A percentile compares a stretch with the other conserved stretches of the same genome.
phyloP scores from a whole-genome alignment of 2,329 filamentous ascomycete genomes.

The Pyricularia pennisetigena region DNA sequence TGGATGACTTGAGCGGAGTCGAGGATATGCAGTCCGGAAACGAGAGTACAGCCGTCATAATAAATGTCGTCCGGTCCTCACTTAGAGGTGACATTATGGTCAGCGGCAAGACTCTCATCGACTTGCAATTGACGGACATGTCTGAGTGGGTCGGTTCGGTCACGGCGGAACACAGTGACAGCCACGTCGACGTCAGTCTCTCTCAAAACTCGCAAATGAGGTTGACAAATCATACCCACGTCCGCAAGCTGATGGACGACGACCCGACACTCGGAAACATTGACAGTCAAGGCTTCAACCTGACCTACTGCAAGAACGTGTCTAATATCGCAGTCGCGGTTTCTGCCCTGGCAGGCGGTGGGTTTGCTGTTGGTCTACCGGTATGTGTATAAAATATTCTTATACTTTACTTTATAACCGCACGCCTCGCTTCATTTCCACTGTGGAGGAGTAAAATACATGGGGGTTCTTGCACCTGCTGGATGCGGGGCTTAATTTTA shows the following conservation, averaged over 20 bases:
- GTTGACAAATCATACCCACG: not conserved
- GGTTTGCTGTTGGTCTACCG: not conserved
- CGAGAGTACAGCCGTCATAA: not conserved
- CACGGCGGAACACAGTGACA: not conserved
- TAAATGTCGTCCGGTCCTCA: not conserved
- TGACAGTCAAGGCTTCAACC: not conserved
- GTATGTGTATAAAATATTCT: not conserved
- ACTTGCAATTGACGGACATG: not conserved
- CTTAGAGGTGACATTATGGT: constrained; percentile 1
- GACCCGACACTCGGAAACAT: not conserved
- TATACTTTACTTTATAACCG: not conserved
- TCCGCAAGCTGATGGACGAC: not conserved
- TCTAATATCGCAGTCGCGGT: not conserved
- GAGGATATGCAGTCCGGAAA: not conserved
- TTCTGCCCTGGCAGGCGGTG: not conserved
- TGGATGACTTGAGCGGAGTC: not conserved
- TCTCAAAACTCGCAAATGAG: not conserved
- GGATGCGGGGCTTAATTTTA: not conserved
- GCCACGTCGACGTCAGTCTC: not conserved
- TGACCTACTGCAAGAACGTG: not conserved
- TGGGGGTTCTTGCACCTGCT: not conserved
- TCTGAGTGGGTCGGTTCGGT: constrained; percentile 1
- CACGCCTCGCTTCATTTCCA: too few species aligned
- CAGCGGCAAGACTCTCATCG: not conserved
- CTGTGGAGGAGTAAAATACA: too few species aligned